Evolutionary conservation across 2,329 filamentous ascomycete species (phyloP).

Genomic region (Scedosporium boydii): DNA sequence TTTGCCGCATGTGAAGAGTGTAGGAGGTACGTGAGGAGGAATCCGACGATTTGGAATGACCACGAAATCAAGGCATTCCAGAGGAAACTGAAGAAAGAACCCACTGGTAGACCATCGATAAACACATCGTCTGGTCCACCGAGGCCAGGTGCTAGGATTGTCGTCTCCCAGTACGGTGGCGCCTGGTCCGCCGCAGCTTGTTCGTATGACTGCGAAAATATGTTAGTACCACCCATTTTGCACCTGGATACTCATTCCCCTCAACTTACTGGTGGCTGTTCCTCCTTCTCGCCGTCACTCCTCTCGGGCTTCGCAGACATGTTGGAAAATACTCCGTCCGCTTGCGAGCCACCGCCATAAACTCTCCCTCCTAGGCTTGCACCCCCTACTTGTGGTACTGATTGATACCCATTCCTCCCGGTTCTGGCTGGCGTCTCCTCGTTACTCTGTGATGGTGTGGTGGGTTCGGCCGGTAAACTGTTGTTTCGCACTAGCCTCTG

Average conservation of each 20-base stretch:
- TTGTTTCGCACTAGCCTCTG: slow-evolving; percentile 74
- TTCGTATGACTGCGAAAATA: slow-evolving; percentile 69
- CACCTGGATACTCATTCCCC: not conserved
- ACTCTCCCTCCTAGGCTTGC: slow-evolving; percentile 22
- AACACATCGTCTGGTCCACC: slow-evolving; percentile 91
- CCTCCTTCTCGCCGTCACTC: slow-evolving; percentile 63
- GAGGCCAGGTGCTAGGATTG: slow-evolving; percentile 85
- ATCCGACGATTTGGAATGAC: slow-evolving; percentile 94
- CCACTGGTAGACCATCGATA: slow-evolving; percentile 89
- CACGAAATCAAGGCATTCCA: slow-evolving; percentile 97
- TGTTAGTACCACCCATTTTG: not conserved
- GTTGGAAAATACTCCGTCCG: slow-evolving; percentile 95
- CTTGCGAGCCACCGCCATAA: slow-evolving; percentile 66
- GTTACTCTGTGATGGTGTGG: slow-evolving; percentile 7
- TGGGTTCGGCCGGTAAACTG: slow-evolving; percentile 20
- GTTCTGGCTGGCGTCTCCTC: slow-evolving; percentile 5
- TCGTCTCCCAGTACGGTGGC: slow-evolving; percentile 98
- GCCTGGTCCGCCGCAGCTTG: slow-evolving; percentile 94
- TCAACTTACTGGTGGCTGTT: slow-evolving; percentile 77
- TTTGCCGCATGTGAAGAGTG: slow-evolving; percentile 98
- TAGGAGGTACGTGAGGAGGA: slow-evolving; percentile 93
- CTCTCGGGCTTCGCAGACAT: slow-evolving; percentile 81
- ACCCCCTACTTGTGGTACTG: not conserved
- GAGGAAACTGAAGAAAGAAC: slow-evolving; percentile 75
- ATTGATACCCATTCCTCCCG: slow-evolving; percentile 4